Conservation (phyloP, 257 asterid species). For the Rauvolfia tetraphylla region DNA sequence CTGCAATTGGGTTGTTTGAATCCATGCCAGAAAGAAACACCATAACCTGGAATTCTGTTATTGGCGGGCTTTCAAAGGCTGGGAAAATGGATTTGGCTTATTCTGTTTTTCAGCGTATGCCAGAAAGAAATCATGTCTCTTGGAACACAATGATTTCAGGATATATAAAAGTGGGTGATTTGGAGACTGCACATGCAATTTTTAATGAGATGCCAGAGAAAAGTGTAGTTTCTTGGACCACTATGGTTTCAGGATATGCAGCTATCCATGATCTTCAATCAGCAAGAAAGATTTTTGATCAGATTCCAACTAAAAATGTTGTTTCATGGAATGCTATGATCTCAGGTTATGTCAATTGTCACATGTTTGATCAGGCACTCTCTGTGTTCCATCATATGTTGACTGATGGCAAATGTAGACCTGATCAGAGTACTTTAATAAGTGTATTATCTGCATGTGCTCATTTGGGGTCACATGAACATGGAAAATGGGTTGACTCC, state of each 20-base stretch:
- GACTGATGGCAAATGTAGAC: constrained; percentile 37
- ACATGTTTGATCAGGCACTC: constrained; percentile 43
- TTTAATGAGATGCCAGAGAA: constrained; percentile 28
- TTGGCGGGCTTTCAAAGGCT: constrained; percentile 73
- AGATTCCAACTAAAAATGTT: constrained; percentile 34
- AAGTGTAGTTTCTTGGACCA: constrained; percentile 49
- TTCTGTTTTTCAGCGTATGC: constrained; percentile 46
- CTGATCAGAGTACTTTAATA: constrained; percentile 48
- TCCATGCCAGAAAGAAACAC: constrained; percentile 38
- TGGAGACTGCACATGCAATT: constrained; percentile 3
- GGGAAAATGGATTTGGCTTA: constrained; percentile 39
- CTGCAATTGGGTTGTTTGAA: constrained; percentile 41
- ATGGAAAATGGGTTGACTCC: constrained; percentile 49
- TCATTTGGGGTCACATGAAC: constrained; percentile 43
- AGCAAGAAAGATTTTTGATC: constrained; percentile 31
- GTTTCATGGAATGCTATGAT: constrained; percentile 67
- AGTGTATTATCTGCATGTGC: constrained; percentile 52
- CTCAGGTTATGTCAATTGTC: constrained; percentile 43
- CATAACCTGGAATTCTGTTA: constrained; percentile 39
- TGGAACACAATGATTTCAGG: constrained; percentile 29
- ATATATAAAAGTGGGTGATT: background rate
- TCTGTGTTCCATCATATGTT: constrained; percentile 37
- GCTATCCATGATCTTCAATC: constrained; percentile 29
- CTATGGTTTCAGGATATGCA: constrained; percentile 39
- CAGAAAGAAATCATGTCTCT: constrained; percentile 59